Conservation (phyloP, 805 yeast genomes). For the Ogataea kodamae region DNA sequence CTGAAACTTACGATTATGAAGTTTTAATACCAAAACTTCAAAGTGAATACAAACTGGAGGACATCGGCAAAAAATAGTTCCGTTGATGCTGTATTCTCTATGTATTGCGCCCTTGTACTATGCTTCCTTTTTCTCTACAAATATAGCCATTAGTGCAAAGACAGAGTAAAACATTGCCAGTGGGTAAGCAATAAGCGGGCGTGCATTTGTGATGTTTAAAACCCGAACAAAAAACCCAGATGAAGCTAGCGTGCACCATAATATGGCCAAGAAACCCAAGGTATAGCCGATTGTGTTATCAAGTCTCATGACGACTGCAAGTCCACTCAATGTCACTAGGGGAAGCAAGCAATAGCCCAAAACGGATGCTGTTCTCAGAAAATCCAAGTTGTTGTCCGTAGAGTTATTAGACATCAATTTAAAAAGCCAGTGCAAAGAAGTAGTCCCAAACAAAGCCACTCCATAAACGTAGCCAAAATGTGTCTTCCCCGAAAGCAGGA, state of each 20-base stretch:
- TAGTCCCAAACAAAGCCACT: conserved; percentile 86
- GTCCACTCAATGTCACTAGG: conserved; percentile 68
- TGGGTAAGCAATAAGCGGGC: conserved; percentile 92
- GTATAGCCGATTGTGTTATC: conserved; percentile 75
- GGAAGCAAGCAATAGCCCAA: conserved; percentile 94
- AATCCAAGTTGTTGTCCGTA: conserved; percentile 38
- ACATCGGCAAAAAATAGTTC: conserved; percentile 3
- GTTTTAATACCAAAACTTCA: conserved; percentile 57
- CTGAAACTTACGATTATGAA: conserved; percentile 63
- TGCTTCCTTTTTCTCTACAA: conserved; percentile 37
- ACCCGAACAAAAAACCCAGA: conserved; percentile 90
- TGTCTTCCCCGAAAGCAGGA: conserved; percentile 84
- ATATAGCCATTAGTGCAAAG: conserved; percentile 93
- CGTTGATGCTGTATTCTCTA: conserved; percentile 9
- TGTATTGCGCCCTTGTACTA: conserved; percentile 7
- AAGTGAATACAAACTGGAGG: conserved; percentile 9
- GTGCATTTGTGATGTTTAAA: conserved; percentile 75
- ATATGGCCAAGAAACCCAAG: conserved; percentile 60
- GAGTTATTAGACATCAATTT: conserved; percentile 76
- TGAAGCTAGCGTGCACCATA: conserved; percentile 92
- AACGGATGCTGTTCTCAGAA: conserved; percentile 79
- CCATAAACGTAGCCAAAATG: conserved; percentile 98
- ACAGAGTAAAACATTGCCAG: conserved; percentile 86
- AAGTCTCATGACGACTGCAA: conserved; percentile 63
- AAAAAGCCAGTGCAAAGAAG: conserved; percentile 78